These are phyloP conservation scores for Daedaleopsis nitida DNA, from an alignment of 768 basidiomycete genomes.

Conservation along the genomic window DNA sequence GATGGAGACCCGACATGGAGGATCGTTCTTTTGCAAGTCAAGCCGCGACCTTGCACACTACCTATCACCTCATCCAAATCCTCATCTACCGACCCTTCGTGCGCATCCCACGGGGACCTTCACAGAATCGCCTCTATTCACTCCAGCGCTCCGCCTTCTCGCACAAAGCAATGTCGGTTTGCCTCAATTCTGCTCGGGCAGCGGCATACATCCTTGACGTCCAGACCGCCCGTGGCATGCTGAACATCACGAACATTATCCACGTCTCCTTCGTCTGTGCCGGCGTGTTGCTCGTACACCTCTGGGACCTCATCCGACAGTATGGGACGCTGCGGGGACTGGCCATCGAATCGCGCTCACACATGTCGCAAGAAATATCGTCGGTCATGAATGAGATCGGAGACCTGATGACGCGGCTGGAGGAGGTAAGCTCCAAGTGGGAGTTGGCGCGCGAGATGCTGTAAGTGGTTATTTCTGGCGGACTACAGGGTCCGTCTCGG, in stretches of 20 bases:
- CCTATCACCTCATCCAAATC: constrained; percentile 67
- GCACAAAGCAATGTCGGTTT: constrained; percentile 61
- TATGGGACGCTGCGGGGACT: constrained; percentile 6
- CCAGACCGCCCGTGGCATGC: constrained; percentile 44
- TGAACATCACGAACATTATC: constrained; percentile 30
- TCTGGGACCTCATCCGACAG: constrained; percentile 50
- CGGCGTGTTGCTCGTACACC: constrained; percentile 51
- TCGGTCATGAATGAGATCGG: constrained; percentile 16
- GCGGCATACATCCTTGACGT: constrained; percentile 60
- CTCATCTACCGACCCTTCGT: constrained; percentile 81
- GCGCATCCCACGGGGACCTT: constrained; percentile 33
- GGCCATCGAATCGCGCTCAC: constrained; percentile 6
- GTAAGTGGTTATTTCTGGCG: constrained; percentile 14
- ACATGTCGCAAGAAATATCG: constrained; percentile 12
- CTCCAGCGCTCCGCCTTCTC: constrained; percentile 49
- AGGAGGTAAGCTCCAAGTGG: constrained; percentile 21
- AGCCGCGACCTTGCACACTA: constrained; percentile 43
- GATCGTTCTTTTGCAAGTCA: constrained; percentile 43
- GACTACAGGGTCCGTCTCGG: neutral
- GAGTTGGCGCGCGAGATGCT: constrained; percentile 23
- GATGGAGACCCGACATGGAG: constrained; percentile 45
- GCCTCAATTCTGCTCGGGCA: constrained; percentile 55
- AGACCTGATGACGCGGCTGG: constrained; percentile 19
- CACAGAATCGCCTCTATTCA: constrained; percentile 27
- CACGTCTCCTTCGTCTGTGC: constrained; percentile 52